Percentiles rank a stretch among this genome's conserved stretches.
Conservation (phyloP, 1,284 basidiomycete species). For the Apiotrichum mycotoxinovorans region DNA sequence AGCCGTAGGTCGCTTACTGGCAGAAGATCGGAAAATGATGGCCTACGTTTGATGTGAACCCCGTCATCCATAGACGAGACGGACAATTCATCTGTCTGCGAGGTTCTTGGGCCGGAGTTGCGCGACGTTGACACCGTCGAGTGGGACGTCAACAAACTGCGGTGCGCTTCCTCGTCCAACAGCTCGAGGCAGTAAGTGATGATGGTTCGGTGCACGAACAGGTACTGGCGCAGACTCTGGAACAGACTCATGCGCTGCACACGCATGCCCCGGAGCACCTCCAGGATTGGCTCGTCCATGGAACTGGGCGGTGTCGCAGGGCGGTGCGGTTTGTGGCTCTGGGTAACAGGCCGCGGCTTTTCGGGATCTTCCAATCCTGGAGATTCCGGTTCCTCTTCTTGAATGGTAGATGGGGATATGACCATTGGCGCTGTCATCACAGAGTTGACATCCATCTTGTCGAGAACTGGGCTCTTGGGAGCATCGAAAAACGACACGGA, state of each 20-base stretch:
- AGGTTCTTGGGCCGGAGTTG: too few species aligned
- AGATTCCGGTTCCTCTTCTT: too few species aligned
- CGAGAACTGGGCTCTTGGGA: too few species aligned
- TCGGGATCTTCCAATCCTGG: slow-evolving; percentile 2
- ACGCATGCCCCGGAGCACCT: slow-evolving; percentile 80
- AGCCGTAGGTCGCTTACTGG: slow-evolving; percentile 18
- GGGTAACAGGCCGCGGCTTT: slow-evolving; percentile 14
- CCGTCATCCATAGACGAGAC: slow-evolving; percentile 36
- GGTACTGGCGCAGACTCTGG: slow-evolving; percentile 81
- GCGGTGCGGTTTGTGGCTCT: slow-evolving; percentile 38
- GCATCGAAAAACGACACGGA: too few species aligned
- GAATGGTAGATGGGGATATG: too few species aligned
- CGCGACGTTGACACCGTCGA: not conserved
- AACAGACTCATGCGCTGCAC: slow-evolving; percentile 88
- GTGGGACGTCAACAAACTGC: too few species aligned
- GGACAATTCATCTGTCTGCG: too few species aligned
- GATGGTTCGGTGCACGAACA: slow-evolving; percentile 81
- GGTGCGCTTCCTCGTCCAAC: slow-evolving; percentile 61
- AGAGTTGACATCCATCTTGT: too few species aligned
- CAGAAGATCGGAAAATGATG: slow-evolving; percentile 42
- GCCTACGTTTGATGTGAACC: slow-evolving; percentile 35
- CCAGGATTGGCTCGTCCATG: slow-evolving; percentile 68
- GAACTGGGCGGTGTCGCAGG: slow-evolving; percentile 59
- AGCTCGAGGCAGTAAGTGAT: slow-evolving; percentile 74
- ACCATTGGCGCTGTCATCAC: too few species aligned